A percentile compares a stretch with the other conserved stretches of the same genome.
Conservation (phyloP, 1,284 basidiomycete species). For the Agaricales sp. region DNA sequence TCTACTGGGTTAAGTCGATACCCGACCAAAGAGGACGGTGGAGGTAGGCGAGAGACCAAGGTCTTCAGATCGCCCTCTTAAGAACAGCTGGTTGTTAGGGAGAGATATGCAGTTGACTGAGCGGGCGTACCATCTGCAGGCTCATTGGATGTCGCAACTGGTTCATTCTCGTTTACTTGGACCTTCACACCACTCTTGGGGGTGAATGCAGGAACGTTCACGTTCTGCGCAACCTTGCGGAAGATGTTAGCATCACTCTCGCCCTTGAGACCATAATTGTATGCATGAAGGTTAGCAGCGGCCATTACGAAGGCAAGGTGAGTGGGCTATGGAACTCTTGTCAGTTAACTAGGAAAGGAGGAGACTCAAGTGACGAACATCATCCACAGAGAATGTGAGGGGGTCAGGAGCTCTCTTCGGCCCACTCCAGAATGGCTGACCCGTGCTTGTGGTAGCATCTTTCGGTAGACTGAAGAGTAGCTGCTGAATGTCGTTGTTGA, state of each 20-base stretch:
- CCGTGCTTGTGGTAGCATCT: slow-evolving; percentile 82
- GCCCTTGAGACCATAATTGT: slow-evolving; percentile 95
- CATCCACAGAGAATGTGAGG: slow-evolving; percentile 75
- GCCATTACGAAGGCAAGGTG: slow-evolving; percentile 90
- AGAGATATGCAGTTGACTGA: slow-evolving; percentile 2
- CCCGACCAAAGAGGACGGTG: slow-evolving; percentile 85
- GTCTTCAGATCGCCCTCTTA: slow-evolving; percentile 47
- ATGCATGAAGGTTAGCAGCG: slow-evolving; percentile 94
- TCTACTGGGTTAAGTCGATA: slow-evolving; percentile 93
- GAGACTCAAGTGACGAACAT: slow-evolving; percentile 44
- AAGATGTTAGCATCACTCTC: slow-evolving; percentile 75
- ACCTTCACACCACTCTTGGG: slow-evolving; percentile 92
- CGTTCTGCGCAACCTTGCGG: slow-evolving; percentile 78
- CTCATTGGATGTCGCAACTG: slow-evolving; percentile 44
- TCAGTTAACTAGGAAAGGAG: slow-evolving; percentile 3
- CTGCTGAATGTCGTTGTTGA: slow-evolving; percentile 90
- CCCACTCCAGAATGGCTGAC: slow-evolving; percentile 95
- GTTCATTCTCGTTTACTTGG: slow-evolving; percentile 93
- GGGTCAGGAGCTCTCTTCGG: slow-evolving; percentile 98
- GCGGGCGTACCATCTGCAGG: slow-evolving; percentile 21
- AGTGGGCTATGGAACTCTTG: slow-evolving; percentile 43
- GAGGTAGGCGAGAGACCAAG: slow-evolving; percentile 63
- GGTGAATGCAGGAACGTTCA: slow-evolving; percentile 87
- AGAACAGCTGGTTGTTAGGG: slow-evolving; percentile 6
- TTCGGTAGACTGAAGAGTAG: slow-evolving; percentile 91